Evolutionary conservation across 208 protist genomes (phyloP).

Genomic region (Spironucleus salmonicida): DNA sequence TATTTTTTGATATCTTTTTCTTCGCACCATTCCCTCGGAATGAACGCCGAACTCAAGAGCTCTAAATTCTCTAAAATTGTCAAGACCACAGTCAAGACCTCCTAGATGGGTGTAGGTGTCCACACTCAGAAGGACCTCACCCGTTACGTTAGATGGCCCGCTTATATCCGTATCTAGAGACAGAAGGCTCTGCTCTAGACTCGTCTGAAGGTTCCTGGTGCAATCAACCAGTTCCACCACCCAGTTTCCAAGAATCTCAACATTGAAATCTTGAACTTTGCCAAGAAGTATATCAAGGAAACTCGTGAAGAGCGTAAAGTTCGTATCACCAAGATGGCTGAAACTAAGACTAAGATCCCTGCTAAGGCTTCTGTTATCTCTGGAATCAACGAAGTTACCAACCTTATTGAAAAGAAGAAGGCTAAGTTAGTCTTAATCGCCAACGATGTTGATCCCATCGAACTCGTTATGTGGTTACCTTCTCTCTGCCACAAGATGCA

Average conservation of each 20-base stretch:
- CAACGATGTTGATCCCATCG: conserved; percentile 97
- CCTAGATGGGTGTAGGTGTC: too few species aligned
- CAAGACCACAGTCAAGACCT: too few species aligned
- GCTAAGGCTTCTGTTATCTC: conserved; percentile 60
- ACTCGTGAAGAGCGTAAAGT: conserved; percentile 63
- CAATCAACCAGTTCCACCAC: conserved; percentile 70
- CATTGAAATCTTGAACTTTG: conserved; percentile 58
- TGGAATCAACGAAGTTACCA: conserved; percentile 91
- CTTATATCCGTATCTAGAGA: conserved; percentile 90
- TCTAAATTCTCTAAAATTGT: too few species aligned
- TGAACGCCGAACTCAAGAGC: too few species aligned
- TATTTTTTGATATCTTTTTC: too few species aligned
- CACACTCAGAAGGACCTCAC: conserved; percentile 63
- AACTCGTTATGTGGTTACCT: conserved; percentile 94
- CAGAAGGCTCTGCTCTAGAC: conserved; percentile 83
- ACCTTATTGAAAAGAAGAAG: conserved; percentile 87
- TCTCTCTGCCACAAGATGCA: conserved; percentile 91
- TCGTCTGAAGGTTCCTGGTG: conserved; percentile 82
- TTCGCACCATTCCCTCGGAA: too few species aligned
- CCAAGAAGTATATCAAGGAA: conserved; percentile 66
- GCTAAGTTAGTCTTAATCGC: conserved; percentile 95
- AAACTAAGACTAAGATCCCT: conserved; percentile 65
- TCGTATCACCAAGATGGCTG: conserved; percentile 66
- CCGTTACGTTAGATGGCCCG: conserved; percentile 89
- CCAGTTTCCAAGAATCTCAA: conserved; percentile 32